Evolutionary conservation across 768 basidiomycete species (phyloP), one percentile per base, ranked within the genome.

Genomic region (Podaxis pistillaris): DNA sequence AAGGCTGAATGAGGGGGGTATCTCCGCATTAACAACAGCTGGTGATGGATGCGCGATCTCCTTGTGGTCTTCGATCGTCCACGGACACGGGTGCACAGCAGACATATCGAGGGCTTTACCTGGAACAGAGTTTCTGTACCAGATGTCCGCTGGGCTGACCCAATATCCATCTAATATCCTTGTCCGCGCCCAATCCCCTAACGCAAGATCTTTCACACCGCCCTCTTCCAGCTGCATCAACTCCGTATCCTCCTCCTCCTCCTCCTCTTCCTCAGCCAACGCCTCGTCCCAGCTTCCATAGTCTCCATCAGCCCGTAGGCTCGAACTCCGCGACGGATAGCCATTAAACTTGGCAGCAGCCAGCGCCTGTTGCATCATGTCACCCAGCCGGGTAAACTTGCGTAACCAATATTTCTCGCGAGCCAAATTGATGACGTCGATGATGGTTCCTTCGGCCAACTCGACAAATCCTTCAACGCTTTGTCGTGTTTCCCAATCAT

Each of bases 91-190:
- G 60, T 83, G 82, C 0, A 79, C 64, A 0, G 82, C 81, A 4
- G 60, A 71, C 62, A 77, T 79, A 49, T 62, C 75, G 56, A 63
- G 69, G 60, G 71, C 74, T 66, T 72, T 76, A 58, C 81, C 82
- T 33, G 70, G 77, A 62, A 74, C 71, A 4, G 66, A 65, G 60
- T 79, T 70, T 9, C 75, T 72, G 56, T 85, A 89, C 82, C 83
- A 91, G 51, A 84, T 78, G 70, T 93, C 91, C 0, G 86, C 88
- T 9, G 90, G 91, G 55, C 82, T 87, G 49, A 86, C 73, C 90
- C 91, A 93, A 66, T 85, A 81, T 2, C 91, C 91, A 60, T 93
- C 90, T 19, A 92, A 73, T 53, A 93, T 86, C 52, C 90, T 75
- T 22, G 78, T 80, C 37, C 91, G 79, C 4, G 88, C 88, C 88